These are phyloP conservation scores for Leptomonas seymouri DNA, from an alignment of 208 protist species.

Conservation along the genomic window DNA sequence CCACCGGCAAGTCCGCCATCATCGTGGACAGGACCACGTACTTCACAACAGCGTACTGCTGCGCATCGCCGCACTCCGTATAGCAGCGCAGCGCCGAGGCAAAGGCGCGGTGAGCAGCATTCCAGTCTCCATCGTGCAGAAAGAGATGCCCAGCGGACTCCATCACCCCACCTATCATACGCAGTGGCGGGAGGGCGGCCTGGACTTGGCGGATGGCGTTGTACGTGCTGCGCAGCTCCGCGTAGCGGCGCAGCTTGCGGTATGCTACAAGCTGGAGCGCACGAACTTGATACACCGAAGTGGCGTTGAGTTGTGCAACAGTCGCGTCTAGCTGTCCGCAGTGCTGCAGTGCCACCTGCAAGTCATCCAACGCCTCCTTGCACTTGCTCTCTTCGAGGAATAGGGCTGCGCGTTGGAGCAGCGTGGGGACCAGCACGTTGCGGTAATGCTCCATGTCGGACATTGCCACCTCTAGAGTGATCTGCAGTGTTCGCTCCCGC, in stretches of 20 bases:
- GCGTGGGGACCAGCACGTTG: conserved; percentile 91
- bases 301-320: conserved; percentile 26
- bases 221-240: conserved; percentile 50
- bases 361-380: conserved; percentile 18
- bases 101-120: conserved; percentile 93
- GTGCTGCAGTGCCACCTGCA: conserved; percentile 17
- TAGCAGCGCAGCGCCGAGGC: conserved; percentile 92
- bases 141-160: conserved; percentile 92
- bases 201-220: conserved; percentile 23
- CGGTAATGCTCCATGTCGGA: conserved; percentile 39
- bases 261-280: conserved; percentile 26
- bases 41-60: conserved; percentile 84
- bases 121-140: conserved; percentile 88
- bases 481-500: conserved; percentile 60
- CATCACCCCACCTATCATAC: conserved; percentile 92
- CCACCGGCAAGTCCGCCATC: conserved; percentile 55
- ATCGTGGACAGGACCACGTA: conserved; percentile 93
- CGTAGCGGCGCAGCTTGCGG: conserved; percentile 25
- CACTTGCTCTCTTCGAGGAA: conserved; percentile 20
- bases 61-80: conserved; percentile 95
- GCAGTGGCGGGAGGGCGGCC: conserved; percentile 87
- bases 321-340: conserved; percentile 6
- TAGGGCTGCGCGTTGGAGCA: conserved; percentile 57
- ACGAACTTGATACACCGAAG: conserved; percentile 12
- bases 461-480: conserved; percentile 68